These are phyloP conservation scores for Heliosperma pusillum DNA, from an alignment of 148 eudicot genomes.

Conservation along the genomic window DNA sequence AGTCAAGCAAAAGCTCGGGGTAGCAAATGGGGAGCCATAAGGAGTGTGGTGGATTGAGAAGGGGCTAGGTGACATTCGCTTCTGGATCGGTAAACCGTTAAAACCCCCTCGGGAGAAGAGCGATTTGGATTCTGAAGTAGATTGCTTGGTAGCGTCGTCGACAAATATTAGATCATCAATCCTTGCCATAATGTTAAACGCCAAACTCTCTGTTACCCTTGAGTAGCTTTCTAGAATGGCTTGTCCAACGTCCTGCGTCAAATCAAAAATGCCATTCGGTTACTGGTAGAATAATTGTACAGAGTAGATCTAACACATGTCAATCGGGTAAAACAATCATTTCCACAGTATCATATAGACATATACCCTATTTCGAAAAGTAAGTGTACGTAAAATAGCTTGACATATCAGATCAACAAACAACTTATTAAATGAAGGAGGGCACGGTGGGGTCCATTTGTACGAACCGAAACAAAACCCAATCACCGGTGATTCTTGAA, in stretches of 20 bases:
- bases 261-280: background rate
- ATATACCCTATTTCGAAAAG: background rate
- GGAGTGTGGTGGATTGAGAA: conserved; percentile 90
- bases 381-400: background rate
- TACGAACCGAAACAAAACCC: background rate
- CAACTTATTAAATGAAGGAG: background rate
- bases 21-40: conserved; percentile 76
- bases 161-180: conserved; percentile 65
- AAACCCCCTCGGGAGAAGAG: conserved; percentile 69
- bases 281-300: background rate
- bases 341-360: background rate
- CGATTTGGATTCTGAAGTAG: conserved; percentile 53
- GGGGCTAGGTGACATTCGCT: conserved; percentile 86
- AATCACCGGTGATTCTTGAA: background rate
- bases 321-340: background rate
- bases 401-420: background rate
- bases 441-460: background rate
- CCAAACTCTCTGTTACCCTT: conserved; percentile 94
- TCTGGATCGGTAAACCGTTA: conserved; percentile 68
- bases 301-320: background rate
- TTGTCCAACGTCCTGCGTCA: conserved; percentile 86
- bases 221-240: conserved; percentile 99
- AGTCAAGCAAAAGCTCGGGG: conserved; percentile 82
- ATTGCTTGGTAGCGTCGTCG: conserved; percentile 71
- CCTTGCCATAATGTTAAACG: conserved; percentile 88